These are phyloP conservation scores for Diatrype stigma DNA, from an alignment of 2,329 filamentous ascomycete species.

Conservation along the genomic window DNA sequence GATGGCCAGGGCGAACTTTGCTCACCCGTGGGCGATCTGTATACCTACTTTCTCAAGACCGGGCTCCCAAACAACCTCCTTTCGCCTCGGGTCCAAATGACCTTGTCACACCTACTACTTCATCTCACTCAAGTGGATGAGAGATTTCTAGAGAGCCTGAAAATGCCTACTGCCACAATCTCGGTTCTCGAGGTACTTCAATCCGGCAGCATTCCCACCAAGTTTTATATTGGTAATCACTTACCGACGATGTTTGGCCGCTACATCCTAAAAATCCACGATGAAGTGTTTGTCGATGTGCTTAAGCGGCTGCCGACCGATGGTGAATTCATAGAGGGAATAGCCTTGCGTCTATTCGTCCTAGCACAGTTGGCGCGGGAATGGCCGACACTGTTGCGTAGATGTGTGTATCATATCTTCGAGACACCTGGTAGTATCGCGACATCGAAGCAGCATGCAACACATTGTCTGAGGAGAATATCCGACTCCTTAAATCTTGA, in stretches of 20 bases:
- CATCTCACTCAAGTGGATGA: slow-evolving; percentile 63
- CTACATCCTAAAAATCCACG: slow-evolving; percentile 79
- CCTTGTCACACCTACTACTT: slow-evolving; percentile 65
- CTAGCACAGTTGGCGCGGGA: slow-evolving; percentile 71
- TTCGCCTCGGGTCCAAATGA: slow-evolving; percentile 64
- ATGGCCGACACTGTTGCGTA: slow-evolving; percentile 82
- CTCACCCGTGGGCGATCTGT: slow-evolving; percentile 69
- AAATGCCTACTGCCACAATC: slow-evolving; percentile 59
- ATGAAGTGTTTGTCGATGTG: slow-evolving; percentile 79
- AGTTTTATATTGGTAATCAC: slow-evolving; percentile 67
- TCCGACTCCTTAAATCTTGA: slow-evolving; percentile 61
- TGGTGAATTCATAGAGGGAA: slow-evolving; percentile 69
- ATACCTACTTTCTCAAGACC: slow-evolving; percentile 68
- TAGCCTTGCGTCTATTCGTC: slow-evolving; percentile 75
- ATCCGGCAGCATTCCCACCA: slow-evolving; percentile 63
- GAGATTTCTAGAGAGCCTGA: slow-evolving; percentile 58
- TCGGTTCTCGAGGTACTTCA: slow-evolving; percentile 71
- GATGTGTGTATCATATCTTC: slow-evolving; percentile 90
- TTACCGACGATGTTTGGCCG: slow-evolving; percentile 73
- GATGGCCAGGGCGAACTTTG: slow-evolving; percentile 55
- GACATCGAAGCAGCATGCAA: slow-evolving; percentile 64
- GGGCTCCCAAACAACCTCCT: slow-evolving; percentile 65
- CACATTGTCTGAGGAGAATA: slow-evolving; percentile 64
- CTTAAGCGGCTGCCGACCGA: slow-evolving; percentile 74
- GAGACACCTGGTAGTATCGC: slow-evolving; percentile 76